Evolutionary conservation across 2,329 filamentous ascomycete genomes (phyloP).

Genomic region (Fusarium pseudocircinatum): DNA sequence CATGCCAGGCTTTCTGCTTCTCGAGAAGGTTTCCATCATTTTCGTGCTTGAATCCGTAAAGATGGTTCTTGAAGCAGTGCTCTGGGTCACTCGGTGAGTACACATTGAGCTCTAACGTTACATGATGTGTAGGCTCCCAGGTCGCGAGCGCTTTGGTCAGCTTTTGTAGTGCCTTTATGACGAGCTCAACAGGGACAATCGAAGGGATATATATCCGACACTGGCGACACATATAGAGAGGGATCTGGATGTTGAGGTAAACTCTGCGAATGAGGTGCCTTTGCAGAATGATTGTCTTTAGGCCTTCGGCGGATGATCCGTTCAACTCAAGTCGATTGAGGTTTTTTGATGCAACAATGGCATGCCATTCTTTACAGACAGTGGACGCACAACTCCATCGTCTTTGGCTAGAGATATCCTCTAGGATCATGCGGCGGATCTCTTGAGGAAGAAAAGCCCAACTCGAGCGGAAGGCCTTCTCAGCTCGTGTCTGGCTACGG

Average conservation of each 20-base stretch:
- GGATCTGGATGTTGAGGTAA: background rate
- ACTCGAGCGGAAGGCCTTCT: background rate
- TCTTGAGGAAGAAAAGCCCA: background rate
- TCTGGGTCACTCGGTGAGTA: background rate
- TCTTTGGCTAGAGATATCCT: background rate
- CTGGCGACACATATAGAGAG: background rate
- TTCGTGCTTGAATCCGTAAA: background rate
- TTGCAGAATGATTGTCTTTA: background rate
- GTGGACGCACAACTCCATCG: background rate
- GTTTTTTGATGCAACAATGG: background rate
- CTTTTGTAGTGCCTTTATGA: background rate
- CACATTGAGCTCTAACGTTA: background rate
- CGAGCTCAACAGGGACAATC: fast-evolving
- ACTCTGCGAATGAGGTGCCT: background rate
- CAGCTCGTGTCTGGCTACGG: background rate
- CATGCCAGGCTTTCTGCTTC: background rate
- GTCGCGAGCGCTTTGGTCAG: background rate
- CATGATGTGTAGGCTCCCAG: background rate
- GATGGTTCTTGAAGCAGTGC: background rate
- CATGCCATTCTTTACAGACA: background rate
- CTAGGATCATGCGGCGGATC: background rate
- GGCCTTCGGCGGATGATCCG: background rate
- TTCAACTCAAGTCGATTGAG: background rate
- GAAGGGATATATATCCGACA: background rate
- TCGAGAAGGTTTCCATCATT: background rate